Percentiles rank a stretch among this genome's conserved stretches.
phyloP scores from a whole-genome alignment of 2,329 filamentous ascomycete genomes.

The Cercospora canescens region DNA sequence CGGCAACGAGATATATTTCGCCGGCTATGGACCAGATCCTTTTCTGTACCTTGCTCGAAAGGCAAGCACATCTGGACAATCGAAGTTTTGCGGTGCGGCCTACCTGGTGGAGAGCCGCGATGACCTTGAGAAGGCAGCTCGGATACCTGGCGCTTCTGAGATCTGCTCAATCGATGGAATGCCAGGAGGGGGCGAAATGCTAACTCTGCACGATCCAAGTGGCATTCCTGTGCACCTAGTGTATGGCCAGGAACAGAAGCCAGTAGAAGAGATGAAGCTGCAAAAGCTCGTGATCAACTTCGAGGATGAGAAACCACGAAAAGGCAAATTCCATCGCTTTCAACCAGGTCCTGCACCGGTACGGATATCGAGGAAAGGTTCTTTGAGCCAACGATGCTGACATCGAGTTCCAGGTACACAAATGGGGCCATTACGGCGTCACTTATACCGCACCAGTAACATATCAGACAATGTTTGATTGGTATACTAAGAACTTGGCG shows the following conservation, averaged over 20 bases:
- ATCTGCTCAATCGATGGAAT: conserved; percentile 35
- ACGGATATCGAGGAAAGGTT: conserved; percentile 34
- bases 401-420: background rate
- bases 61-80: conserved; percentile 27
- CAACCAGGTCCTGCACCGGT: conserved; percentile 51
- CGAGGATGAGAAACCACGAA: conserved; percentile 38
- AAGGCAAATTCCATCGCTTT: conserved; percentile 44
- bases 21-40: conserved; percentile 47
- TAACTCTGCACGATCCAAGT: conserved; percentile 43
- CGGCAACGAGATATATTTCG: conserved; percentile 39
- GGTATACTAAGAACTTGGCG: conserved; percentile 50
- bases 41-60: conserved; percentile 35
- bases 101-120: conserved; percentile 42
- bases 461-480: conserved; percentile 16
- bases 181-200: conserved; percentile 42
- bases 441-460: background rate
- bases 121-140: conserved; percentile 44
- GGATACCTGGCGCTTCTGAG: conserved; percentile 23
- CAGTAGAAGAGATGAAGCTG: conserved; percentile 23
- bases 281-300: conserved; percentile 40
- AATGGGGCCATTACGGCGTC: conserved; percentile 48
- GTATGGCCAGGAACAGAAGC: conserved; percentile 36
- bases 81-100: conserved; percentile 45
- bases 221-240: conserved; percentile 45
- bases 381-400: conserved; percentile 32